Evolutionary conservation across 768 basidiomycete species (phyloP), one percentile per base, ranked within the genome.

Genomic region (Tricholoma sp.): DNA sequence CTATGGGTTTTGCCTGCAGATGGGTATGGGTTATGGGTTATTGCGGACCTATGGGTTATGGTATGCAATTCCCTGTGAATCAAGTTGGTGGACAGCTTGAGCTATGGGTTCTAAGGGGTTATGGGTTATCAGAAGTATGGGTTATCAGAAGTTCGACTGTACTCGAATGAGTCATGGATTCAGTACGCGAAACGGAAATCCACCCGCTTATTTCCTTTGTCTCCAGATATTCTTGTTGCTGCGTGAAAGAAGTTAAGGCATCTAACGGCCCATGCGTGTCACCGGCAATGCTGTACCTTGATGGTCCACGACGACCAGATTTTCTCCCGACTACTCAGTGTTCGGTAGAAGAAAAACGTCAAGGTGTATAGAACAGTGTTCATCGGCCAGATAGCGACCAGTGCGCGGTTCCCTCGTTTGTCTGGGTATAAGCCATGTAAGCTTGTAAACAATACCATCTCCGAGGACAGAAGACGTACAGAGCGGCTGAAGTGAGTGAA

Each of bases 191-290:
- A 86, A 12, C 83, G 73, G 71, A 86, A 86, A 62, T 86, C 83
- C 57, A 86, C 66, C 34, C 83, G 70, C 59, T 77, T 67, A 61
- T 85, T 87, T 22, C 85, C 84, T 60, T 76, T 14, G 76, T 84
- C 54, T 78, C 75, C 0, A 86, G 64, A 66, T 89, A 88, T 18
- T 82, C 69, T 45, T 74, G 71, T 63, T 78, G 80, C 65, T 84
- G 77, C 83, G 84, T 62, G 35, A 34, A 22, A 50, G 18, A 45
- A 22, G 16, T 8, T 45, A 9, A 45, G 43, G 21, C 43, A 21
- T 5, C 22, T 19, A 45, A 22, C 19, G 9, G 21, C 2, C 5
- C 2, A 39, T 31, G 39, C 34, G 55, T 24, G 18, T 24, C 16
- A 58, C n/a, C n/a, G n/a, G n/a, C n/a, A n/a, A 46, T 19, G 4